Evolutionary conservation across 139 green algal species (phyloP).

Genomic region (Coccomyxa sp.): DNA sequence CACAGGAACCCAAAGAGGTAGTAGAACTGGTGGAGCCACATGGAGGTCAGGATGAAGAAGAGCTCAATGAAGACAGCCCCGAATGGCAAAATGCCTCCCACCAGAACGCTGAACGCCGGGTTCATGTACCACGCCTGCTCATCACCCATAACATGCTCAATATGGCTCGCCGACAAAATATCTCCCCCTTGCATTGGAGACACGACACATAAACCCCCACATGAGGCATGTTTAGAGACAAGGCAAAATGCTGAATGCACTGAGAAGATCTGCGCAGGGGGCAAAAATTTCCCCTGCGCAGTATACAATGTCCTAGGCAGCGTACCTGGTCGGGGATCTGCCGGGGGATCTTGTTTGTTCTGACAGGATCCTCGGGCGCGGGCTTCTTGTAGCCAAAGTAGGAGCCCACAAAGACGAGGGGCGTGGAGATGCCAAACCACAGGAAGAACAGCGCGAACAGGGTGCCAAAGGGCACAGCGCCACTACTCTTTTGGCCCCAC

Average conservation of each 20-base stretch:
- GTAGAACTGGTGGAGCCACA: slow-evolving; percentile 96
- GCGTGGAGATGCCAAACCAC: slow-evolving; percentile 97
- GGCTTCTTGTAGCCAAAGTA: slow-evolving; percentile 96
- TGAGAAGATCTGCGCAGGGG: too few relatives aligned
- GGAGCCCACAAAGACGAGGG: slow-evolving; percentile 90
- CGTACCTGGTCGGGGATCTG: slow-evolving; percentile 89
- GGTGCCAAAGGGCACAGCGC: slow-evolving; percentile 93
- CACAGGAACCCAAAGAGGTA: slow-evolving; percentile 99
- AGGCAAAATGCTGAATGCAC: too few relatives aligned
- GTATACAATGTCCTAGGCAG: not conserved
- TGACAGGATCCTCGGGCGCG: slow-evolving; percentile 81
- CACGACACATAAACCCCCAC: too few relatives aligned
- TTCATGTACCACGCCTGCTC: slow-evolving; percentile 27
- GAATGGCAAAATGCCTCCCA: slow-evolving; percentile 97
- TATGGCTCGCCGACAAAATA: not conserved
- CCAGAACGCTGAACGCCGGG: slow-evolving; percentile 77
- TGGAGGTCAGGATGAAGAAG: slow-evolving; percentile 99
- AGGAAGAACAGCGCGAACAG: slow-evolving; percentile 95
- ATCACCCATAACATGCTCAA: not conserved
- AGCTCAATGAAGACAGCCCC: slow-evolving; percentile 99
- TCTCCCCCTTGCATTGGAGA: too few relatives aligned
- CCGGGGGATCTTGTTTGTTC: slow-evolving; percentile 98
- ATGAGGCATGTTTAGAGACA: too few relatives aligned
- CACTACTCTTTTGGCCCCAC: slow-evolving; percentile 88
- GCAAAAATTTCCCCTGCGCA: too few relatives aligned